These are phyloP conservation scores for Chytridiales sp. DNA, from an alignment of 371 early-diverging fungal species.

Conservation along the genomic window DNA sequence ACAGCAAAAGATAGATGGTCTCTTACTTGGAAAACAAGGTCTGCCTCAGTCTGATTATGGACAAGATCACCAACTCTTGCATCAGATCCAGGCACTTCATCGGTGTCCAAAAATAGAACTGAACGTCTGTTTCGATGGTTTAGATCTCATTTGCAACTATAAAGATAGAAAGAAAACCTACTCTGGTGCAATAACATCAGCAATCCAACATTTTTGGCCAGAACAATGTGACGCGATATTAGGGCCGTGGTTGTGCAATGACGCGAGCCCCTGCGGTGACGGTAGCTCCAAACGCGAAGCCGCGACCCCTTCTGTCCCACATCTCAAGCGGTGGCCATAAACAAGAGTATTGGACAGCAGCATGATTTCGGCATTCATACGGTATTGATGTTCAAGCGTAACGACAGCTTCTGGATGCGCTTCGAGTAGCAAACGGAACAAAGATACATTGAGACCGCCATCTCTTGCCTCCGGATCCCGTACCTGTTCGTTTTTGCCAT, in stretches of 20 bases:
- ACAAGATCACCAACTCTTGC: conserved; percentile 52
- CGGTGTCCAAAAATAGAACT: conserved; percentile 85
- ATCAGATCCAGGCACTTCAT: conserved; percentile 63
- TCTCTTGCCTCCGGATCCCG: conserved; percentile 53
- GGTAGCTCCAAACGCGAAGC: too few relatives aligned
- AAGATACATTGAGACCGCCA: conserved; percentile 44
- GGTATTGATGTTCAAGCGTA: conserved; percentile 87
- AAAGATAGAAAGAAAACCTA: neutral
- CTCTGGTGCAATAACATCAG: too few relatives aligned
- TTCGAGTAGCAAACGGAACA: conserved; percentile 80
- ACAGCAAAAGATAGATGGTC: neutral
- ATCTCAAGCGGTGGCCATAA: conserved; percentile 76
- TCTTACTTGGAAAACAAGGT: conserved; percentile 55
- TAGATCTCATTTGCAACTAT: neutral
- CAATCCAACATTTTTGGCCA: too few relatives aligned
- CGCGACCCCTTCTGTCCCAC: conserved; percentile 71
- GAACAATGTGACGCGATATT: too few relatives aligned
- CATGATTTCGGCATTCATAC: conserved; percentile 97
- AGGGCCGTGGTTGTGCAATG: too few relatives aligned
- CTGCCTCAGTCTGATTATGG: conserved; percentile 71
- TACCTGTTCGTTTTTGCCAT: conserved; percentile 34
- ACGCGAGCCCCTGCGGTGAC: conserved; percentile 2
- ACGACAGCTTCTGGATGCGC: conserved; percentile 77
- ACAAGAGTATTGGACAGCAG: conserved; percentile 80
- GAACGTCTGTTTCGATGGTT: conserved; percentile 37